Base-by-base conservation (phyloP, 441 rosid species). In the Corymbia calophylla region DNA sequence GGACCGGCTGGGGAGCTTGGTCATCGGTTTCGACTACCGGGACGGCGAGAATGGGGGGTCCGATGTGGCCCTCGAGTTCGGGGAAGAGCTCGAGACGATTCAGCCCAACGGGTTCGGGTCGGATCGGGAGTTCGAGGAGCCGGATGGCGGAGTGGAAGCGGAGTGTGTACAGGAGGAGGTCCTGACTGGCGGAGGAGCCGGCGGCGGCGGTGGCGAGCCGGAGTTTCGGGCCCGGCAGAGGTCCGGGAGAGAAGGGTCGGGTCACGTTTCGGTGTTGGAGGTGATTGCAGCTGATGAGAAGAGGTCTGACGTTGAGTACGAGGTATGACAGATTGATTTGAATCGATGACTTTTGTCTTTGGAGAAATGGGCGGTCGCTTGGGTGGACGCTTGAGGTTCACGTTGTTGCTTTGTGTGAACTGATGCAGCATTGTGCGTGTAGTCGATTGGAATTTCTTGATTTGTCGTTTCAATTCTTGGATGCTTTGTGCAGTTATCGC, bases 1-100 rank as follows among this genome's bases (percentile, higher is more conserved):
- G 29, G 94, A 95, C 87, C 90, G 93, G 39, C 95, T 95, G 4
- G 96, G 96, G 60, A 94, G 96, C 92, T 89, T 95, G 66, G 96
- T 94, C 27, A 51, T 87, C 14, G 94, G 93, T 29, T 91, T 92
- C 29, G 93, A 92, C 12, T 92, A 84, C 47, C 89, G 84, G 39
- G 92, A 91, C 6, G 91, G 90, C 19, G 92, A 91, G 13, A 89
- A 66, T 82, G 93, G 80, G 21, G 91, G 92, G 51, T 87, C 70
- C 21, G 91, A 66, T 66, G 87, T 90, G 35, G 90, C 58, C 58
- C 70, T 92, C 60, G 96, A 95, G 53, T 89, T 89, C 73, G 97
- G 97, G 11, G 94, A 95, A 91, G 97, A 95, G 93, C 96, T 96
- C 39, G 96, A 94, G 90, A 87, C 93, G 49, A 86, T 96, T 23